Evolutionary conservation across 495 filamentous ascomycete genomes (phyloP).

Genomic region (Xylaria grammica): DNA sequence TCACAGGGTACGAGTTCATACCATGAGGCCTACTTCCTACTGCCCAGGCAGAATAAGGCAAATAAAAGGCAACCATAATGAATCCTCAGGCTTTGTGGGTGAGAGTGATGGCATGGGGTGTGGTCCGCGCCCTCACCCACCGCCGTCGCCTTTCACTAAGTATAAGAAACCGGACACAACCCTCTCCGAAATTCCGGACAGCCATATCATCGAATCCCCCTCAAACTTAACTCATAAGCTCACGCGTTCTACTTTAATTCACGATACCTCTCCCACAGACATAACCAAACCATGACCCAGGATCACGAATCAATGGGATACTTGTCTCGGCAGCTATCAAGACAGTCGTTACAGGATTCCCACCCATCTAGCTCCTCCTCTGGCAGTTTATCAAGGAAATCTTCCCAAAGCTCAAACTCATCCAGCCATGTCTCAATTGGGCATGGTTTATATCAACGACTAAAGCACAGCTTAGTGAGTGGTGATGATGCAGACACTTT

Average conservation of each 20-base stretch:
- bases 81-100: too few relatives aligned
- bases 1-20: too few relatives aligned
- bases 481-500: not conserved
- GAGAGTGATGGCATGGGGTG: too few relatives aligned
- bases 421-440: not conserved
- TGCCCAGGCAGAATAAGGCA: too few relatives aligned
- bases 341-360: not conserved
- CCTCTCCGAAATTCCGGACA: too few relatives aligned
- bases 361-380: not conserved
- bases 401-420: not conserved
- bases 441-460: not conserved
- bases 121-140: too few relatives aligned
- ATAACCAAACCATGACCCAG: not conserved
- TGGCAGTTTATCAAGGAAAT: not conserved
- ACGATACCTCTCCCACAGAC: not conserved
- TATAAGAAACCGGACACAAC: too few relatives aligned
- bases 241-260: not conserved
- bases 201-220: constrained; percentile 25
- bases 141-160: too few relatives aligned
- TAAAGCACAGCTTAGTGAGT: not conserved
- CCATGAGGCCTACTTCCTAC: too few relatives aligned
- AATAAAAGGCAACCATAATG: too few relatives aligned
- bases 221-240: too few relatives aligned
- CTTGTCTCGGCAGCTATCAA: not conserved
- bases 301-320: not conserved